phyloP scores from a whole-genome alignment of 257 asterid species.

The Solanum raphanifolium region DNA sequence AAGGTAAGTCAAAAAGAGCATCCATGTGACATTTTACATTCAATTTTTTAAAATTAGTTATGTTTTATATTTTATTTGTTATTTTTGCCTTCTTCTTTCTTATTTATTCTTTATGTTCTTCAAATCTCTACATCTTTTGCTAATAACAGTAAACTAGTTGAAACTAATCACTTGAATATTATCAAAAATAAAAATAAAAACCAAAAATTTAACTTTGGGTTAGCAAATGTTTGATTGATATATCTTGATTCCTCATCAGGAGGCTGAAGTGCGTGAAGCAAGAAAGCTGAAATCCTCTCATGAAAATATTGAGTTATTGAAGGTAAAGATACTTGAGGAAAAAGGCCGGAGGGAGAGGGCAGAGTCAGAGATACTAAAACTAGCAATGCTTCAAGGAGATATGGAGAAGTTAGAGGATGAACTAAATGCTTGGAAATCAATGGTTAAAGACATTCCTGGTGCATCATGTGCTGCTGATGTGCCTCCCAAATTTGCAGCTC shows the following conservation, averaged over 20 bases:
- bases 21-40: background rate
- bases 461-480: slow-evolving; percentile 76
- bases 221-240: background rate
- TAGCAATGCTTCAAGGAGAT: slow-evolving; percentile 39
- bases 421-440: slow-evolving; percentile 69
- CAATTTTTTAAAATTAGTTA: background rate
- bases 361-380: slow-evolving; percentile 63
- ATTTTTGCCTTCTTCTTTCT: background rate
- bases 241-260: slow-evolving; percentile 39
- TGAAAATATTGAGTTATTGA: slow-evolving; percentile 57
- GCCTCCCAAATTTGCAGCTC: slow-evolving; percentile 47
- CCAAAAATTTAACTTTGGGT: background rate
- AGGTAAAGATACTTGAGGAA: slow-evolving; percentile 83
- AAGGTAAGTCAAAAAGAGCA: background rate
- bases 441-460: slow-evolving; percentile 76
- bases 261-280: slow-evolving; percentile 85
- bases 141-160: background rate
- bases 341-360: slow-evolving; percentile 74
- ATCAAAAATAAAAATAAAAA: background rate
- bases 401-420: slow-evolving; percentile 64
- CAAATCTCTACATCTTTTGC: background rate
- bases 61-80: background rate
- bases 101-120: background rate
- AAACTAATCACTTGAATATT: background rate
- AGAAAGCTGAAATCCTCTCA: slow-evolving; percentile 72